These are phyloP conservation scores for Huntiella moniliformis DNA, from an alignment of 2,329 filamentous ascomycete genomes.

Conservation along the genomic window DNA sequence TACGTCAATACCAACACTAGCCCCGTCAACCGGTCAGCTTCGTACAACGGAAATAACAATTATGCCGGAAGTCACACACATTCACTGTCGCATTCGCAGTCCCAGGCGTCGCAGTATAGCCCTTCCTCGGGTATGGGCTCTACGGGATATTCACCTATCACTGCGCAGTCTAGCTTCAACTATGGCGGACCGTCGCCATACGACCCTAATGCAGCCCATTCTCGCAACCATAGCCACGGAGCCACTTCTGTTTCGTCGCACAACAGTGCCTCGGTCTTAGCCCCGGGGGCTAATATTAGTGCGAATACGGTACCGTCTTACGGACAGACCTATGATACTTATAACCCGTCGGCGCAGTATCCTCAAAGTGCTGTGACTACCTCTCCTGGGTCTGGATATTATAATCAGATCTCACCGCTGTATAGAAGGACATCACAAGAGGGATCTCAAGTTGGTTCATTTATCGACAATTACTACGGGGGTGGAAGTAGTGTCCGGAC, in stretches of 20 bases:
- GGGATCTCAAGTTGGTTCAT: too few relatives aligned
- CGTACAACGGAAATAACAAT: slow-evolving; percentile 28
- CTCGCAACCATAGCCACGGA: slow-evolving; percentile 5
- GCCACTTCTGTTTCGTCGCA: not conserved
- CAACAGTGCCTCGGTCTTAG: slow-evolving; percentile 2
- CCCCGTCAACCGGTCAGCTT: slow-evolving; percentile 27
- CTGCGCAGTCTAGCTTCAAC: slow-evolving; percentile 3
- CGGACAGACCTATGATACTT: slow-evolving; percentile 2
- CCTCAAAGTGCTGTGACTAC: not conserved
- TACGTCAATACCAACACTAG: slow-evolving; percentile 28
- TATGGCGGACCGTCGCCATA: not conserved
- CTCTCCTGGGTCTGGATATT: not conserved
- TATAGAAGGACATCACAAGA: not conserved
- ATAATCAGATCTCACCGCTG: not conserved
- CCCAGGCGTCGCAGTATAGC: slow-evolving; percentile 2
- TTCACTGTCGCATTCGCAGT: slow-evolving; percentile 7
- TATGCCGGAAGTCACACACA: slow-evolving; percentile 21
- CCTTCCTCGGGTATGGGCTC: slow-evolving; percentile 8
- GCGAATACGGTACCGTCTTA: slow-evolving; percentile 3
- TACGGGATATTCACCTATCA: slow-evolving; percentile 12
- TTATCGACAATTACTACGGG: slow-evolving; percentile 4
- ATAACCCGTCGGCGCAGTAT: not conserved
- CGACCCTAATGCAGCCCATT: not conserved
- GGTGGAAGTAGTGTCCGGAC: slow-evolving; percentile 23
- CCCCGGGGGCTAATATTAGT: not conserved